A percentile compares a stretch with the other conserved stretches of the same genome.
Evolutionary conservation across 495 filamentous ascomycete genomes (phyloP).

Genomic region (Penicillium longicatenatum): DNA sequence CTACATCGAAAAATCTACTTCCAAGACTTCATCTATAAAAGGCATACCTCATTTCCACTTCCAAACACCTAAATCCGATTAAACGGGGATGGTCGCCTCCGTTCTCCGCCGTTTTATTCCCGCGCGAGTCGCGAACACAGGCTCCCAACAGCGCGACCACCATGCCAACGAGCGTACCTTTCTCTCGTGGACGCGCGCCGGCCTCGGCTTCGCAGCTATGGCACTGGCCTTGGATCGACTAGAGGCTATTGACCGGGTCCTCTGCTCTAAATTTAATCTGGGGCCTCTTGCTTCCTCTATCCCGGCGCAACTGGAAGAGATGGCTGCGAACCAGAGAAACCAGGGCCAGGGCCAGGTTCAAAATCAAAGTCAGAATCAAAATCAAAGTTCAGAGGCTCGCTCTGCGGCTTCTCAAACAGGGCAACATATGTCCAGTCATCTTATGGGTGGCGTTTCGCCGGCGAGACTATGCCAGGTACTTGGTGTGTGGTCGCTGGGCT

Average conservation of each 20-base stretch:
- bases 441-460: conserved; percentile 13
- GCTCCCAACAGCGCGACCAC: conserved; percentile 48
- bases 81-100: conserved; percentile 10
- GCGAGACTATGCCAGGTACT: conserved; percentile 27
- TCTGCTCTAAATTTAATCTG: conserved; percentile 10
- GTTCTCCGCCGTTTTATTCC: conserved; percentile 32
- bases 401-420: neutral
- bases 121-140: conserved; percentile 32
- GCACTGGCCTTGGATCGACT: conserved; percentile 48
- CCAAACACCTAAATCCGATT: neutral
- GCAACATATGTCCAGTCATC: neutral
- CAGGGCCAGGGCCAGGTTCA: neutral
- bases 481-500: conserved; percentile 33
- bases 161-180: conserved; percentile 59
- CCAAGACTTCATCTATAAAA: neutral
- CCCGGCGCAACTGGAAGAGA: neutral
- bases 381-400: neutral
- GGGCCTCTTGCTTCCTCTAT: conserved; percentile 1
- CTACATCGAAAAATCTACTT: neutral
- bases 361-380: neutral
- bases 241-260: conserved; percentile 28
- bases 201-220: conserved; percentile 51
- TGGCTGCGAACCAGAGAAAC: neutral
- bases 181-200: conserved; percentile 54
- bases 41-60: neutral